Conservation (phyloP, 2,329 filamentous ascomycete species). For the Colletotrichum brevisporum region DNA sequence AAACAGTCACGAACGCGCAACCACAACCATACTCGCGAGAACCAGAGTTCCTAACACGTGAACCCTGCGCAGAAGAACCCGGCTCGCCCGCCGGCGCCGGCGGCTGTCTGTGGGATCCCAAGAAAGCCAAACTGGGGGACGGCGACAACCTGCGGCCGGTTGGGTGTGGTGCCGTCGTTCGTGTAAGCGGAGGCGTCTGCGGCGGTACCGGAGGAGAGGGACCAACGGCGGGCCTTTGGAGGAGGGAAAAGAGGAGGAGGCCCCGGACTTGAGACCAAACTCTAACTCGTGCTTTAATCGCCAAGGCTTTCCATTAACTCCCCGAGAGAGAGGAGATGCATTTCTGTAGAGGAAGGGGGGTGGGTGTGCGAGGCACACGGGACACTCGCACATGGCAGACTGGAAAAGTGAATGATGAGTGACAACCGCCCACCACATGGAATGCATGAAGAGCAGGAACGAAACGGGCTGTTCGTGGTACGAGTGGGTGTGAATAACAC, state of each 20-base stretch:
- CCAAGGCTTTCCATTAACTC: background rate
- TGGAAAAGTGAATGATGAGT: background rate
- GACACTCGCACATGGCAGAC: constrained; percentile 5
- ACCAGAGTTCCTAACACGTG: background rate
- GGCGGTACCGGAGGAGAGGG: constrained; percentile 6
- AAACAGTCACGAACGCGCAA: constrained; percentile 14
- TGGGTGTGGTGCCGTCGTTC: constrained; percentile 25
- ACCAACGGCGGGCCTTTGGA: constrained; percentile 9
- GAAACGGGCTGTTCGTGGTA: too few relatives aligned
- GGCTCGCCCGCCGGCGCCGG: constrained; percentile 19
- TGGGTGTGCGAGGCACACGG: background rate
- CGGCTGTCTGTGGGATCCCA: constrained; percentile 17
- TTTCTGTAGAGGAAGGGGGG: background rate
- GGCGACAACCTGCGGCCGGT: background rate
- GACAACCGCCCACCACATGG: background rate
- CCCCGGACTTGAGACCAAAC: constrained; percentile 25
- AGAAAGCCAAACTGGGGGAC: constrained; percentile 1
- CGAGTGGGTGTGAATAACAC: background rate
- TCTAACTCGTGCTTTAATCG: background rate
- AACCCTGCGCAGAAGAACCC: background rate
- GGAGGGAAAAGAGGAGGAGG: constrained; percentile 6
- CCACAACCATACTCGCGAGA: background rate
- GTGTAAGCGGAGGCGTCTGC: constrained; percentile 1
- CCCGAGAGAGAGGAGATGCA: background rate
- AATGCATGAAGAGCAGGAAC: constrained; percentile 2